Conservation (phyloP, 2,329 filamentous ascomycete genomes). For the Claviceps sp. region DNA sequence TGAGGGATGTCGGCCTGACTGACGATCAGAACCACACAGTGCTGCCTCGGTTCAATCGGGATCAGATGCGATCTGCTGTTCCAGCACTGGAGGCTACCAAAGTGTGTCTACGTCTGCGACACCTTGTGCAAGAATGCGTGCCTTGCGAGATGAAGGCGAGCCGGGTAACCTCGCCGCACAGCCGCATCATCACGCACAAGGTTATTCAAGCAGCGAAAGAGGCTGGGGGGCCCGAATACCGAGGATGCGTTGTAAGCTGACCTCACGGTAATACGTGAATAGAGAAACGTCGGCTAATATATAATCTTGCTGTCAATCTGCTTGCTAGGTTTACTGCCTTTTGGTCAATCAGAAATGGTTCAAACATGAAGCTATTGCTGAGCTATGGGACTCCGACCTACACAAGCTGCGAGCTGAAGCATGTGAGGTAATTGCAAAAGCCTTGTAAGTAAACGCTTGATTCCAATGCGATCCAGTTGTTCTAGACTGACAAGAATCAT, state of each 20-base stretch:
- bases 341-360: slow-evolving; percentile 65
- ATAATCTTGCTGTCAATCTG: slow-evolving; percentile 5
- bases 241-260: slow-evolving; percentile 52
- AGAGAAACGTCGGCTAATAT: too few relatives aligned
- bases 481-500: background rate
- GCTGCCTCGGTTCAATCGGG: slow-evolving; percentile 48
- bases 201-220: slow-evolving; percentile 72
- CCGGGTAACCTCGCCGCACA: slow-evolving; percentile 66
- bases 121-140: slow-evolving; percentile 78
- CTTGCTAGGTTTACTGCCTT: slow-evolving; percentile 51
- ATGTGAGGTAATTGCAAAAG: slow-evolving; percentile 86
- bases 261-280: background rate
- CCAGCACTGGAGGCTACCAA: slow-evolving; percentile 74
- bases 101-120: slow-evolving; percentile 76
- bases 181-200: slow-evolving; percentile 64
- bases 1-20: background rate
- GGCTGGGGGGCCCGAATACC: slow-evolving; percentile 63
- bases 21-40: slow-evolving; percentile 29
- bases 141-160: slow-evolving; percentile 77
- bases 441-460: slow-evolving; percentile 30
- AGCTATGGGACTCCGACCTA: slow-evolving; percentile 87
- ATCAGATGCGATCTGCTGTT: slow-evolving; percentile 50
- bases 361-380: slow-evolving; percentile 59
- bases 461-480: background rate
- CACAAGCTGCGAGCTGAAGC: slow-evolving; percentile 67